Conservation (phyloP, 2,329 filamentous ascomycete species). For the Exutisphaerella laricina region DNA sequence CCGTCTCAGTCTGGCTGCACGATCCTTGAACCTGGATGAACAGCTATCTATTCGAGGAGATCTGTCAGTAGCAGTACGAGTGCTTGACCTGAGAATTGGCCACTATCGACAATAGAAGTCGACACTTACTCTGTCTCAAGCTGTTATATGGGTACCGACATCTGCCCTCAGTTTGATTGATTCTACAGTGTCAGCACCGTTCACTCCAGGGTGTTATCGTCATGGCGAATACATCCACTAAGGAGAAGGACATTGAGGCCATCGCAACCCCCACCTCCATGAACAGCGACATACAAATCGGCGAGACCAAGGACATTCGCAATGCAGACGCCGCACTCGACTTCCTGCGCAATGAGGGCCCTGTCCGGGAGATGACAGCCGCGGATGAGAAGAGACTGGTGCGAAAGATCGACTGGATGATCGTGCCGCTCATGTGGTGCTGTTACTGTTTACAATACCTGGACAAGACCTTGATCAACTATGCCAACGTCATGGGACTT, state of each 20-base stretch:
- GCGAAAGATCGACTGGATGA: slow-evolving; percentile 38
- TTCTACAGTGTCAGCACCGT: no score
- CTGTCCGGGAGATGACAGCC: slow-evolving; percentile 23
- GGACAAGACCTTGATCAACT: slow-evolving; percentile 39
- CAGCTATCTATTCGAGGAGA: no score
- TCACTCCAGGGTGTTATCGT: no score
- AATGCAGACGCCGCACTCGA: slow-evolving; percentile 31
- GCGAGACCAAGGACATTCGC: slow-evolving; percentile 26
- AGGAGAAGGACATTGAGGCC: slow-evolving; percentile 22
- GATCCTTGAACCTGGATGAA: no score
- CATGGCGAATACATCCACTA: no score
- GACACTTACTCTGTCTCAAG: no score
- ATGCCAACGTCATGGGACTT: slow-evolving; percentile 40
- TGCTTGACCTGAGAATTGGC: no score
- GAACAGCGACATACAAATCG: slow-evolving; percentile 14
- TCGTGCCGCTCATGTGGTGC: slow-evolving; percentile 38
- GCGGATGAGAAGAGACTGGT: slow-evolving; percentile 26
- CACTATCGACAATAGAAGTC: no score
- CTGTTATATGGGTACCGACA: no score
- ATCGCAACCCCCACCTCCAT: slow-evolving; percentile 4
- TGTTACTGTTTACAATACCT: slow-evolving; percentile 39
- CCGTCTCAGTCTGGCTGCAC: no score
- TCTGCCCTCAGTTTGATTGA: no score
- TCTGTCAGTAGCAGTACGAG: no score
- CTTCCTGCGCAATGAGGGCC: slow-evolving; percentile 28